Percentiles rank a stretch among this genome's conserved stretches.
Conservation (phyloP, 1,139 yeast species). For the Geotrichum europaeum region DNA sequence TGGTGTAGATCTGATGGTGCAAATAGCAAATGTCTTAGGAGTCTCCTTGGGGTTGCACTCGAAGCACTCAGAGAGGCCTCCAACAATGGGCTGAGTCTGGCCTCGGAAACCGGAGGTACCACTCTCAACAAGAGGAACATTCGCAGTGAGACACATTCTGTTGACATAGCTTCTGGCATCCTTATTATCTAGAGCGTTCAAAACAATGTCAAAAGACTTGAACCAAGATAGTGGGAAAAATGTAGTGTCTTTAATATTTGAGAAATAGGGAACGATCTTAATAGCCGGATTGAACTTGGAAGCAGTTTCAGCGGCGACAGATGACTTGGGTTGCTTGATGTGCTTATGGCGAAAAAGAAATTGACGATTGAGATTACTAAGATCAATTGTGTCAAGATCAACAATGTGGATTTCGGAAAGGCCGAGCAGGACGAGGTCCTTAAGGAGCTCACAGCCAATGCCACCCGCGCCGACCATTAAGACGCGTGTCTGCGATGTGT, state of each 20-base stretch:
- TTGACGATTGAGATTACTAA: constrained; percentile 88
- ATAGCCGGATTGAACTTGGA: constrained; percentile 66
- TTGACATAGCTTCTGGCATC: constrained; percentile 92
- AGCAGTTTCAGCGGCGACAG: constrained; percentile 77
- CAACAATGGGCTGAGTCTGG: constrained; percentile 85
- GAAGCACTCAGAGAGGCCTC: constrained; percentile 82
- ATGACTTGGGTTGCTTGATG: constrained; percentile 77
- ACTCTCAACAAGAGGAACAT: constrained; percentile 77
- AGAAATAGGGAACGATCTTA: constrained; percentile 74
- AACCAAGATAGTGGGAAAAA: constrained; percentile 79
- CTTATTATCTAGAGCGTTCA: constrained; percentile 88
- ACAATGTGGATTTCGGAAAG: constrained; percentile 87
- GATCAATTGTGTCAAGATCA: constrained; percentile 89
- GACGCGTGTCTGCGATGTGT: constrained; percentile 38
- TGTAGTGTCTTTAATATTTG: constrained; percentile 74
- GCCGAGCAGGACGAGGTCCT: constrained; percentile 76
- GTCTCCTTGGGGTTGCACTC: constrained; percentile 85
- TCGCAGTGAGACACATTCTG: constrained; percentile 65
- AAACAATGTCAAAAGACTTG: constrained; percentile 65
- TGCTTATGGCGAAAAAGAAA: constrained; percentile 83
- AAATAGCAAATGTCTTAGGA: constrained; percentile 89
- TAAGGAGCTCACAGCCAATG: constrained; percentile 93
- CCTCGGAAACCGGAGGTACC: constrained; percentile 96
- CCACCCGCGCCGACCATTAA: constrained; percentile 98
- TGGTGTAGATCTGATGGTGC: constrained; percentile 95